Percentiles rank a stretch among this genome's conserved stretches.
These are phyloP conservation scores for Alternaria triticina DNA, from an alignment of 2,329 filamentous ascomycete genomes.

Conservation along the genomic window DNA sequence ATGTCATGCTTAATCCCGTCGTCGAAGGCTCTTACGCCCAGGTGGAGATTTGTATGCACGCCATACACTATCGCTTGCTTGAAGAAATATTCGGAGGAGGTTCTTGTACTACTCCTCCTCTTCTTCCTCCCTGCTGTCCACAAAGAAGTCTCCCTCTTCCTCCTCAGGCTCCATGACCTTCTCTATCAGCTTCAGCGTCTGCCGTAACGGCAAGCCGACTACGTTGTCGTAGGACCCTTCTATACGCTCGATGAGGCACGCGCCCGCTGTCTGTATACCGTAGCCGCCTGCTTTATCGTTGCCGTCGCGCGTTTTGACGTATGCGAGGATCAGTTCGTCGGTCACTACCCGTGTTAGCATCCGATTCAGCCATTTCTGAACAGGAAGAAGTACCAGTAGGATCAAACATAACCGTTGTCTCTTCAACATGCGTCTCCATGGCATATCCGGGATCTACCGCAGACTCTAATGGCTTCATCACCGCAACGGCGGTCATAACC, in stretches of 20 bases:
- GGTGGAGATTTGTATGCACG: not conserved
- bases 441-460: conserved; percentile 85
- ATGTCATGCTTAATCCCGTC: not conserved
- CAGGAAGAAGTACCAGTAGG: conserved; percentile 50
- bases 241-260: conserved; percentile 85
- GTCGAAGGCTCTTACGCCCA: not conserved
- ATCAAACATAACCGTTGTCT: conserved; percentile 90
- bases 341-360: conserved; percentile 53
- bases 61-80: not conserved
- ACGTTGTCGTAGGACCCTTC: conserved; percentile 94
- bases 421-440: conserved; percentile 81
- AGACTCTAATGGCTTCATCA: conserved; percentile 82
- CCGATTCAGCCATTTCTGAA: too few relatives aligned
- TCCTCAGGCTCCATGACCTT: conserved; percentile 78
- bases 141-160: conserved; percentile 38
- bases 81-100: not conserved
- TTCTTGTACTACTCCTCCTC: conserved; percentile 1
- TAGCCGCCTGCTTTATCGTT: conserved; percentile 97
- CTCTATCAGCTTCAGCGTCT: conserved; percentile 81
- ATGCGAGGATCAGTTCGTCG: conserved; percentile 83
- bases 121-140: conserved; percentile 20
- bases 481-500: conserved; percentile 84
- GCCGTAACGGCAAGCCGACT: conserved; percentile 83
- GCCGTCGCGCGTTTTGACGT: conserved; percentile 85
- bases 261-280: conserved; percentile 87